Conservation (phyloP, 1,284 basidiomycete genomes). For the Porogramme epimiltina region DNA sequence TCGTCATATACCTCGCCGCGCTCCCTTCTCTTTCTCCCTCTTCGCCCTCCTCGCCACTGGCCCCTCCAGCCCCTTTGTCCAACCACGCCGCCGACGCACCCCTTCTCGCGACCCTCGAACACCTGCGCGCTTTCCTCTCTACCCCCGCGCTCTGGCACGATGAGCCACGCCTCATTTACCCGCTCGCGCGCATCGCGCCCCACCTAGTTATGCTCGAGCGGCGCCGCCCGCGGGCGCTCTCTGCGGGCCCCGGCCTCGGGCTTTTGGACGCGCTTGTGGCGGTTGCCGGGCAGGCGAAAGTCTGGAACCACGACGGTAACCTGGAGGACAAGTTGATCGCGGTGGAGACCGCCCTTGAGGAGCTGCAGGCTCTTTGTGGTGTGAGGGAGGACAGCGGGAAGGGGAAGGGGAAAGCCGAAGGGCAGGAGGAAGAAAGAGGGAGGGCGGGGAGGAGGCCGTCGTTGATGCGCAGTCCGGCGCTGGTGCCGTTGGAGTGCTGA, state of each 20-base stretch:
- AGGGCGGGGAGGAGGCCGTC: constrained; percentile 1
- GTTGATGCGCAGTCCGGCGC: constrained; percentile 8
- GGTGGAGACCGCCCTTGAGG: constrained; percentile 9
- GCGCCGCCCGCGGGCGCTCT: constrained; percentile 9
- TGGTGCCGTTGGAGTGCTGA: background rate
- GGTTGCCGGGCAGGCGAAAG: constrained; percentile 10
- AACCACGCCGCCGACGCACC: background rate
- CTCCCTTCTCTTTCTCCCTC: constrained; percentile 4
- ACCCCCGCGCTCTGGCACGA: constrained; percentile 17
- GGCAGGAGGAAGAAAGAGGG: background rate
- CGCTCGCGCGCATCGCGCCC: constrained; percentile 18
- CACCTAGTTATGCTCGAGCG: constrained; percentile 16
- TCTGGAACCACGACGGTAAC: constrained; percentile 13
- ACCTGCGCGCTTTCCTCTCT: constrained; percentile 17
- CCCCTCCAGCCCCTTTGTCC: background rate
- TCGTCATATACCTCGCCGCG: constrained; percentile 17
- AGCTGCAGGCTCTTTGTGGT: background rate
- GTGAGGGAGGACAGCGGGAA: background rate
- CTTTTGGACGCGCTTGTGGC: constrained; percentile 13
- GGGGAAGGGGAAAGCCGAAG: background rate
- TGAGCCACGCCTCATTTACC: constrained; percentile 11
- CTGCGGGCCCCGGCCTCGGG: too few relatives aligned
- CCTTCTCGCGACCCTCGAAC: constrained; percentile 11
- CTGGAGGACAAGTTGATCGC: constrained; percentile 22
- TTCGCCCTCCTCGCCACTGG: too few relatives aligned